A percentile compares a stretch with the other conserved stretches of the same genome.
phyloP scores from a whole-genome alignment of 768 basidiomycete species.

The Lactarius sp. region DNA sequence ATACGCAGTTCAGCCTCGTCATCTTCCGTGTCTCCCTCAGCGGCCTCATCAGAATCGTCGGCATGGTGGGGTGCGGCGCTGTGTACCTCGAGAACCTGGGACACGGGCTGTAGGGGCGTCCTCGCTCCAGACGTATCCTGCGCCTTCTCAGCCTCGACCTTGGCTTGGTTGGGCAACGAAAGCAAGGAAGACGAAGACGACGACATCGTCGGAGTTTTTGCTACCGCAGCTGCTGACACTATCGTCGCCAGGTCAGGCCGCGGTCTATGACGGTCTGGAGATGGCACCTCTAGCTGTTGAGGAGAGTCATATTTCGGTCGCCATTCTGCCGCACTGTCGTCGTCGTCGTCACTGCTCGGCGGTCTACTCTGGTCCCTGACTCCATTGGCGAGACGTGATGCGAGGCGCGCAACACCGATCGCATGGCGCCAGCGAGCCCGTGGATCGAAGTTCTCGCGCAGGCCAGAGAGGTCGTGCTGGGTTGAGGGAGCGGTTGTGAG shows the following conservation, averaged over 20 bases:
- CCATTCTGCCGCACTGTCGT: background rate
- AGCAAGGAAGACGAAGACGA: background rate
- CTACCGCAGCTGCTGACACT: background rate
- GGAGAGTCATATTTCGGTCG: background rate
- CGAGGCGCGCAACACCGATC: constrained; percentile 46
- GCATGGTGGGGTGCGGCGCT: background rate
- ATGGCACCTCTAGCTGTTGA: background rate
- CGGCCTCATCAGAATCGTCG: background rate
- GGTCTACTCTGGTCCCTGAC: background rate
- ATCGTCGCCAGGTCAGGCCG: background rate
- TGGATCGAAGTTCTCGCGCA: constrained; percentile 81
- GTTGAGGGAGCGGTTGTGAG: constrained; percentile 57
- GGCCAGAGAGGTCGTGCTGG: constrained; percentile 72
- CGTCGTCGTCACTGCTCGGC: background rate
- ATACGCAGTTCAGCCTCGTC: constrained; percentile 1
- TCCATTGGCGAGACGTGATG: constrained; percentile 1
- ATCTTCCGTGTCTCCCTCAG: background rate
- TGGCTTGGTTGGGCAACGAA: background rate
- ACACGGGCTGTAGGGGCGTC: background rate
- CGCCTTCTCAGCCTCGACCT: background rate
- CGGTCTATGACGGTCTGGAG: background rate
- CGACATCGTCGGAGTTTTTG: background rate
- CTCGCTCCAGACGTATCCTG: background rate
- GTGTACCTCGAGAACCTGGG: background rate
- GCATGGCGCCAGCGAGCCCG: constrained; percentile 68